Evolutionary conservation across 2,329 filamentous ascomycete species (phyloP), one percentile per base, ranked within the genome.

Genomic region (Aschersonia sp.): DNA sequence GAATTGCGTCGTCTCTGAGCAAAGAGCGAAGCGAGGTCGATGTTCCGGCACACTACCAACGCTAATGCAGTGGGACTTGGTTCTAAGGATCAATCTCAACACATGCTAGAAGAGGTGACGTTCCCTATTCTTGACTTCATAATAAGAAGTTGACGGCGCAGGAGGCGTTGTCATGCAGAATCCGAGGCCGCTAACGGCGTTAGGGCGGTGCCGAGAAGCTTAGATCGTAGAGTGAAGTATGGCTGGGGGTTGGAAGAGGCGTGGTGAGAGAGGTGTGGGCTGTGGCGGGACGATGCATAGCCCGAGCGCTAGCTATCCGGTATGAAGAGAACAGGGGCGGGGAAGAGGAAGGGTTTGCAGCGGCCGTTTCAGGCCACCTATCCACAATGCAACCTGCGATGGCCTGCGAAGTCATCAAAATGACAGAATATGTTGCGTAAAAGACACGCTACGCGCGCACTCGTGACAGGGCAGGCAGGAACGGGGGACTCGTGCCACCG

Each of bases 351-450:
- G 31, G 38, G 29, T 40, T 42, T 30, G 38, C 28, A 30, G 45
- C 45, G 30, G 42, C 29, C 7, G 45, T 47, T 47, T 47, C 45
- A 42, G 30, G 45, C 45, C 45, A 40, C 45, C 42, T 42, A 30
- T 31, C 45, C 30, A 20, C 20, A 47, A 47, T 9, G 32, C 20
- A 20, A 20, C 20, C 20, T 20, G 20, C 20, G 20, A 20, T 20
- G 20, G 20, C 20, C 20, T 20, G 20, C 20, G 20, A 20, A 20
- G 20, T 20, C 20, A 20, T 20, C 20, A 20, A 20, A 20, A 20
- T 20, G 20, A 20, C 20, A 20, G 20, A 20, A 20, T 20, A 20
- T 20, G 20, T 20, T 20, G 20, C 20, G 20, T 20, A 20, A 20
- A 20, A 20, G 20, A 20, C 20, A 20, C 20, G 20, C 20, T 20